Percentiles rank a stretch among this genome's conserved stretches.
Evolutionary conservation across 768 basidiomycete species (phyloP).

Genomic region (Boletus tomentosulus): DNA sequence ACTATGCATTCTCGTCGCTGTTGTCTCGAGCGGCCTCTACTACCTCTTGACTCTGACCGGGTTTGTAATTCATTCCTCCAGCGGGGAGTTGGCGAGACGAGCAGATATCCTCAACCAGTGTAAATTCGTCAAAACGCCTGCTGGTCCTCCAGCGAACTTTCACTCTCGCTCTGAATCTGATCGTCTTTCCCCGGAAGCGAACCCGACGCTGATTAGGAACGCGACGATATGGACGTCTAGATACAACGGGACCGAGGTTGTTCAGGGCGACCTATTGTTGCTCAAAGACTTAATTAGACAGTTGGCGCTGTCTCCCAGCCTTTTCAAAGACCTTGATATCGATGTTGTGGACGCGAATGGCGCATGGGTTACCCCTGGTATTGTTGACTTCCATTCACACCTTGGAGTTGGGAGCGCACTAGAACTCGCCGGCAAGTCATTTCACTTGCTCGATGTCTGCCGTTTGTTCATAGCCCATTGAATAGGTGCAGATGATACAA

Average conservation of each 20-base stretch:
- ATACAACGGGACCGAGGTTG: slow-evolving; percentile 35
- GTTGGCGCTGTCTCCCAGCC: slow-evolving; percentile 44
- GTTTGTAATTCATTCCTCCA: not conserved
- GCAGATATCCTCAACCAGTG: slow-evolving; percentile 40
- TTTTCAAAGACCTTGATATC: slow-evolving; percentile 17
- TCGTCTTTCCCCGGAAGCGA: slow-evolving; percentile 61
- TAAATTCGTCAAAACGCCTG: slow-evolving; percentile 34
- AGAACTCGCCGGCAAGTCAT: not conserved
- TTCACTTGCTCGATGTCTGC: not conserved
- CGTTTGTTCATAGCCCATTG: not conserved
- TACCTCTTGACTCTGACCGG: not conserved
- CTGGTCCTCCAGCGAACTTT: slow-evolving; percentile 47
- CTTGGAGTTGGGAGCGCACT: slow-evolving; percentile 36
- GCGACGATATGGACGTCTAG: slow-evolving; percentile 78
- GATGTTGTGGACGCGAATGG: slow-evolving; percentile 60
- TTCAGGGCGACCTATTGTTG: slow-evolving; percentile 57
- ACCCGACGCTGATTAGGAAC: slow-evolving; percentile 62
- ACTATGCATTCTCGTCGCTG: no score
- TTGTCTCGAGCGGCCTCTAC: no score
- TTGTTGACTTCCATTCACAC: slow-evolving; percentile 49
- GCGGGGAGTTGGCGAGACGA: slow-evolving; percentile 9
- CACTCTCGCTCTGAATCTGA: slow-evolving; percentile 53
- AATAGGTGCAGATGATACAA: slow-evolving; percentile 48
- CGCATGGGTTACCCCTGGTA: slow-evolving; percentile 79
- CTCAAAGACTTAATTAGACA: slow-evolving; percentile 42